Conservation (phyloP, 345 rosid species). For the Anastatica hierochuntica region DNA sequence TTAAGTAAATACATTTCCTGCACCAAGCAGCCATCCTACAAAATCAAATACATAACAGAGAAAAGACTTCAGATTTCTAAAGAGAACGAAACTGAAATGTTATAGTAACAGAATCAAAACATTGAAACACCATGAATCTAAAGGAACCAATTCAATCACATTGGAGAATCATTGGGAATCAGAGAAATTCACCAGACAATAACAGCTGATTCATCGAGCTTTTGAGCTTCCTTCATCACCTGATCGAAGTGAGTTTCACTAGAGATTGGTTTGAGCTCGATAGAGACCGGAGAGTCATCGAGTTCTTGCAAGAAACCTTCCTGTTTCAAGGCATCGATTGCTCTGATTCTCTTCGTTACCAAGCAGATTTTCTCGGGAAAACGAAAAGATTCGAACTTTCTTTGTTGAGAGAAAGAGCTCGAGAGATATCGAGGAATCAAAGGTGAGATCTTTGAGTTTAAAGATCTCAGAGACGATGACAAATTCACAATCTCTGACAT, state of each 20-base stretch:
- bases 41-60: too few relatives aligned
- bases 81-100: too few relatives aligned
- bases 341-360: constrained; percentile 16
- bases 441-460: constrained; percentile 18
- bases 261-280: constrained; percentile 44
- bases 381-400: background rate
- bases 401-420: background rate
- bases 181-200: constrained; percentile 54
- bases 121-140: too few relatives aligned
- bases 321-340: too few relatives aligned
- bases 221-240: constrained; percentile 68
- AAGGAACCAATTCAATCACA: too few relatives aligned
- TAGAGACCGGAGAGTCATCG: too few relatives aligned
- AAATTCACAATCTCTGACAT: constrained; percentile 29
- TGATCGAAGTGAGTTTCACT: constrained; percentile 65
- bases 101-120: too few relatives aligned
- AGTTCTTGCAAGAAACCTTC: too few relatives aligned
- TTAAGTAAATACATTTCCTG: too few relatives aligned
- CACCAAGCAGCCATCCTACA: too few relatives aligned
- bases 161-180: too few relatives aligned
- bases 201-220: constrained; percentile 47
- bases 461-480: constrained; percentile 28
- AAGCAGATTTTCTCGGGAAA: constrained; percentile 1
- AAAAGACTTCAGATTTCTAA: too few relatives aligned
- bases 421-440: constrained; percentile 13